A percentile compares a stretch with the other conserved stretches of the same genome.
Conservation (phyloP, 78 protist species). For the Dictyostelium purpureum region DNA sequence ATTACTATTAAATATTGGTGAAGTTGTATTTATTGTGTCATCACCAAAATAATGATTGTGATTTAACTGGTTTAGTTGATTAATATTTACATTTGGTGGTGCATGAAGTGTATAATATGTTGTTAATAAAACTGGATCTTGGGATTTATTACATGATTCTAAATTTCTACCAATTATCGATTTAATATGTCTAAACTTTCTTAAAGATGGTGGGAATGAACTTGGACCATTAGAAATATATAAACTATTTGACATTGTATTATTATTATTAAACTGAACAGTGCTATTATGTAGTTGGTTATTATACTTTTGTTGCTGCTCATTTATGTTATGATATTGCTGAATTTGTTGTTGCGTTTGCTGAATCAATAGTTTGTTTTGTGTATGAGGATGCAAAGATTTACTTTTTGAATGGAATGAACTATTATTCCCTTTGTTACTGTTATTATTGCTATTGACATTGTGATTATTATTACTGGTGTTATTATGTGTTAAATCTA, state of each 20-base stretch:
- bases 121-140: not conserved
- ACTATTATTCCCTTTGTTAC: not conserved
- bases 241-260: not conserved
- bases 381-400: not conserved
- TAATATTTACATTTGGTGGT: conserved; percentile 10
- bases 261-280: not conserved
- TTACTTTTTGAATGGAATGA: not conserved
- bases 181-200: conserved; percentile 72
- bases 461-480: not conserved
- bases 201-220: conserved; percentile 33
- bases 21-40: not conserved
- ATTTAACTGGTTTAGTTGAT: not conserved
- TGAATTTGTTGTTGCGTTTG: not conserved
- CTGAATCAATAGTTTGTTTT: not conserved
- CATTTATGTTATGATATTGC: not conserved
- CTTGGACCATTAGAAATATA: conserved; percentile 70
- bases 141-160: not conserved
- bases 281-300: not conserved
- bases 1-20: not conserved
- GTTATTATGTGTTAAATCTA: not conserved
- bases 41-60: not conserved
- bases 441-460: not conserved
- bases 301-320: not conserved
- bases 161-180: conserved; percentile 55
- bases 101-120: conserved; percentile 67